Evolutionary conservation across 2,329 filamentous ascomycete species (phyloP), one percentile per base, ranked within the genome.

Genomic region (Thielaviopsis euricoi): DNA sequence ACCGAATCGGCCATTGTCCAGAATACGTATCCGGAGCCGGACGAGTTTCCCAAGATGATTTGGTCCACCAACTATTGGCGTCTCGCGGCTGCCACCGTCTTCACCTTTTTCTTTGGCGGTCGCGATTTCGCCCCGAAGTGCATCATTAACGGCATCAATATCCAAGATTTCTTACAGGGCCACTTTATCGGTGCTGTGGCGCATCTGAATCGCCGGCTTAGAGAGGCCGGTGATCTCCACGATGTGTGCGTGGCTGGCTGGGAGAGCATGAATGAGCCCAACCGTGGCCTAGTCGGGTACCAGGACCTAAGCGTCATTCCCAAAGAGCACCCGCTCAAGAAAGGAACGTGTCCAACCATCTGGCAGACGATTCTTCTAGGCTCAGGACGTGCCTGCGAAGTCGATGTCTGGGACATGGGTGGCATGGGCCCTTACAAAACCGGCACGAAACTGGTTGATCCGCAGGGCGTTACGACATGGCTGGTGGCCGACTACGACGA

Each of bases 51-150:
- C 23, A 97, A 96, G 73, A 98, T 98, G 94, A 91, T 97, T 59
- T 98, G 93, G 93, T 89, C 91, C 17, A 97, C 94, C 55, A 98
- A 98, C 68, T 98, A 98, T 70, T 86, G 82, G 61, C 81, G 93
- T 23, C 76, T 97, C 54, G 90, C 86, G 2, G 87, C 85, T 54
- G 88, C 90, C 63, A 90, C 89, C 52, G 89, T 97, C 64, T 97
- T 96, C 68, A 95, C 91, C 0, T 73, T 97, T 55, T 98, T 95
- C 73, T 98, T 94, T 69, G 90, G 79, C 9, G 93, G 93, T 40
- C 82, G 77, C 62, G 88, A 94, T 65, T 97, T 96, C 73, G 88
- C 93, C 1, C 94, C 94, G 3, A 96, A 95, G 66, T 95, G 91
- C 64, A 86, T 96, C 63, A 91, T 98, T 58, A 83, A 98, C 67